Evolutionary conservation across 352 stramenopile genomes (phyloP), one percentile per base, ranked within the genome.

Genomic region (Phytopythium chamaehyphon): DNA sequence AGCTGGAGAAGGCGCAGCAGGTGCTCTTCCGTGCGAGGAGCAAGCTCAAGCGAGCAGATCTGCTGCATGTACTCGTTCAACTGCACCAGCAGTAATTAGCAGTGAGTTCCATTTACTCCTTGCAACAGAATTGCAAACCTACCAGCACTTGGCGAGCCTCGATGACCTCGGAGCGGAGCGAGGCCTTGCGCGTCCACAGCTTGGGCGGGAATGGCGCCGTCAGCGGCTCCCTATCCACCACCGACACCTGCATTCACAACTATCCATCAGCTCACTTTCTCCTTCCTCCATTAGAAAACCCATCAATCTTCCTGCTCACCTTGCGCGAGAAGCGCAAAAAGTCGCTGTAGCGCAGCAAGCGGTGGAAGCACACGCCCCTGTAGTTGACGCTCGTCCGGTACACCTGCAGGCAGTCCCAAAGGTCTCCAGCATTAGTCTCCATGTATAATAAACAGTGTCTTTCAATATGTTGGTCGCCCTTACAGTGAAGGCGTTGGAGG

Each of bases 61-160:
- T 82, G 65, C 24, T 76, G 67, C 73, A 92, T 89, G 48, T 71
- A 90, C 44, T 92, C 76, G 44, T 90, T 85, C 7, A 89, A 51
- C 73, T 86, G 38, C 49, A 21, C n/a, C n/a, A n/a, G n/a, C n/a
- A n/a, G n/a, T n/a, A n/a, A n/a, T n/a, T n/a, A n/a, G n/a, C n/a
- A n/a, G n/a, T n/a, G n/a, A n/a, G n/a, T n/a, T n/a, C n/a, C n/a
- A n/a, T n/a, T n/a, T n/a, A n/a, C n/a, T n/a, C n/a, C n/a, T n/a
- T n/a, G n/a, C n/a, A n/a, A n/a, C n/a, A n/a, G n/a, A n/a, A n/a
- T n/a, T n/a, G n/a, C 16, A 8, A 19, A 64, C 66, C 48, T 55
- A 86, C 73, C 67, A 89, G 36, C 6, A 91, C 81, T 71, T 88
- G 78, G 22, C 81, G 61, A 15, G 64, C 70, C 44, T 91, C 78